phyloP scores from a whole-genome alignment of 257 asterid genomes.

The Lithospermum erythrorhizon region DNA sequence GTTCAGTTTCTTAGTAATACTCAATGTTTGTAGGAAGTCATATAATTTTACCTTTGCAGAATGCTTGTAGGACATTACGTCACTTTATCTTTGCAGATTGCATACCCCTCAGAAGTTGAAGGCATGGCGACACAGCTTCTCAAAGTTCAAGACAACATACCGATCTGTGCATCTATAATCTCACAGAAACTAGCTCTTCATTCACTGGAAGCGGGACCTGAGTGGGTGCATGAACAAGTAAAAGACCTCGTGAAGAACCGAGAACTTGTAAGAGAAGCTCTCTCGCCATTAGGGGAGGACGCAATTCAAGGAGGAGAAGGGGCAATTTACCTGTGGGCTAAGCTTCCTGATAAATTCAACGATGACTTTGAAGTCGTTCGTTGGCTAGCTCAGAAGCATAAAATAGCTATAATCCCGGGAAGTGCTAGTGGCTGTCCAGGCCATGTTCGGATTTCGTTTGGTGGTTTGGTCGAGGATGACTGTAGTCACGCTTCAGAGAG shows the following conservation, averaged over 20 bases:
- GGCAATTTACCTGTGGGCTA: slow-evolving; percentile 91
- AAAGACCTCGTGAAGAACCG: slow-evolving; percentile 59
- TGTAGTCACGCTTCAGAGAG: slow-evolving; percentile 59
- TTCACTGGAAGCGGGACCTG: slow-evolving; percentile 71
- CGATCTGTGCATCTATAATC: slow-evolving; percentile 83
- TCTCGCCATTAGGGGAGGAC: slow-evolving; percentile 67
- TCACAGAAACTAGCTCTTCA: slow-evolving; percentile 73
- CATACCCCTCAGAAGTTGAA: slow-evolving; percentile 76
- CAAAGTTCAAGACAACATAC: slow-evolving; percentile 94
- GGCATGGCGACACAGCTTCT: slow-evolving; percentile 72
- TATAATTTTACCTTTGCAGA: slow-evolving; percentile 27
- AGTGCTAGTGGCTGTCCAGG: slow-evolving; percentile 76
- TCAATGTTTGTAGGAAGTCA: background rate
- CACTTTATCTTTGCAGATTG: slow-evolving; percentile 53
- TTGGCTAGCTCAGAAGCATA: slow-evolving; percentile 70
- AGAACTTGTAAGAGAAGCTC: slow-evolving; percentile 49
- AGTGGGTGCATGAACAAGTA: slow-evolving; percentile 67
- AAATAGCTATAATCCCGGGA: slow-evolving; percentile 68
- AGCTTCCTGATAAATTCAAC: slow-evolving; percentile 44
- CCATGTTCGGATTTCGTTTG: slow-evolving; percentile 65
- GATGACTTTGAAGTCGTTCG: slow-evolving; percentile 69
- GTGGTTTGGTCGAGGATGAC: slow-evolving; percentile 56
- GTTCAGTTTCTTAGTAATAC: too few relatives aligned
- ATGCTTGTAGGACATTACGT: too few relatives aligned
- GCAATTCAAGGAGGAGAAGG: slow-evolving; percentile 95